Evolutionary conservation across 192 early-diverging fungal genomes (phyloP), one percentile per base, ranked within the genome.

Genomic region (Ambispora gerdemannii): DNA sequence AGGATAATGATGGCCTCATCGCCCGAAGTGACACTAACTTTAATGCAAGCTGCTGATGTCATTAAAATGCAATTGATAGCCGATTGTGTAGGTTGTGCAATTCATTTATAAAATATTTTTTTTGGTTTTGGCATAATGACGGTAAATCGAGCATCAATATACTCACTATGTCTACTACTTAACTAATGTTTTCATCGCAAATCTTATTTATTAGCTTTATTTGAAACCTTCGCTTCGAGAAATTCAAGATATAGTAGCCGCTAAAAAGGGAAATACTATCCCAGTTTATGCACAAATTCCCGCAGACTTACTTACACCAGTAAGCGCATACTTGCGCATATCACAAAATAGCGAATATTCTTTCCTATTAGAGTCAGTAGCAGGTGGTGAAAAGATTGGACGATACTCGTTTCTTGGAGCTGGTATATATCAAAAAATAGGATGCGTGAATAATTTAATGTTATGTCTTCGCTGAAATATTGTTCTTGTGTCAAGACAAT

Each of bases 371-470:
- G 97, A 99, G 73, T 94, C 92, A 28, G 93, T 96, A 20, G 79
- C 87, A 55, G 96, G 94, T 47, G 94, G 95, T 50, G 97, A 99
- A 73, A 94, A 90, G 63, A 93, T 96, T 80, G 91, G 95, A 28
- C 89, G 95, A 60, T 99, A 96, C 80, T 95, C 94, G 50, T 96
- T 98, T 75, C 86, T 99, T 67, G 97, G 97, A 17, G 87, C 92
- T 61, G 86, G 91, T 89, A 79, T 43, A 43, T 43, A 43, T 43
- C 38, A 15, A 43, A n/a, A n/a, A n/a, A n/a, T n/a, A n/a, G n/a
- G n/a, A n/a, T n/a, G n/a, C n/a, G n/a, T n/a, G n/a, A n/a, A n/a
- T n/a, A n/a, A n/a, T n/a, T n/a, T n/a, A n/a, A n/a, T n/a, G n/a
- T n/a, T n/a, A n/a, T n/a, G n/a, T n/a, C n/a, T n/a, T n/a, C 71